A percentile compares a stretch with the other conserved stretches of the same genome.
Conservation (phyloP, 1,284 basidiomycete species). For the Cronartium quercuum region DNA sequence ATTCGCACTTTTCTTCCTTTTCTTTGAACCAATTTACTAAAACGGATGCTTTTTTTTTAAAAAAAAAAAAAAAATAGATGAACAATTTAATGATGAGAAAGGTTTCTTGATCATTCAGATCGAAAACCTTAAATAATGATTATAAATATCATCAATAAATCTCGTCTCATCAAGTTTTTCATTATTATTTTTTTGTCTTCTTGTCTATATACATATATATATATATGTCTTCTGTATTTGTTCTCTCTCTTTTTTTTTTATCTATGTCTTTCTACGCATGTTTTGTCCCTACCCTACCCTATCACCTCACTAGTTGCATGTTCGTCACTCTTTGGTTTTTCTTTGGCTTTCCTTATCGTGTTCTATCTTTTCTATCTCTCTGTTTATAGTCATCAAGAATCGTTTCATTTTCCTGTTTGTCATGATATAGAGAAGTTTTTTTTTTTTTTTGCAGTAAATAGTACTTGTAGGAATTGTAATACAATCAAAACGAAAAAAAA, state of each 20-base stretch:
- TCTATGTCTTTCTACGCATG: neutral
- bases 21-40: neutral
- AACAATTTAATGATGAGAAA: constrained; percentile 96
- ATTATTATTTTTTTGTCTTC: neutral
- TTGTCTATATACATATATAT: neutral
- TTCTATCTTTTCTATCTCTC: no score
- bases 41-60: neutral
- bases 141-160: neutral
- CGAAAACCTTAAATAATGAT: constrained; percentile 43
- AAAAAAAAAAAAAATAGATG: constrained; percentile 56
- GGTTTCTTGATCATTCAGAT: constrained; percentile 88
- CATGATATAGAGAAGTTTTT: no score
- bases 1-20: neutral
- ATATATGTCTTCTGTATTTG: neutral
- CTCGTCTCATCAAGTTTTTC: neutral
- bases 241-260: neutral
- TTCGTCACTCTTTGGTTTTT: no score
- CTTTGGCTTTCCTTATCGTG: no score
- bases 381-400: no score
- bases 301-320: neutral
- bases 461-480: no score
- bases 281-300: neutral
- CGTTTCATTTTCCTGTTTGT: no score
- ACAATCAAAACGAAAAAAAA: no score
- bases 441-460: no score